A percentile compares a stretch with the other conserved stretches of the same genome.
These are phyloP conservation scores for Gillenia trifoliata DNA, from an alignment of 306 rosid species.

Conservation along the genomic window DNA sequence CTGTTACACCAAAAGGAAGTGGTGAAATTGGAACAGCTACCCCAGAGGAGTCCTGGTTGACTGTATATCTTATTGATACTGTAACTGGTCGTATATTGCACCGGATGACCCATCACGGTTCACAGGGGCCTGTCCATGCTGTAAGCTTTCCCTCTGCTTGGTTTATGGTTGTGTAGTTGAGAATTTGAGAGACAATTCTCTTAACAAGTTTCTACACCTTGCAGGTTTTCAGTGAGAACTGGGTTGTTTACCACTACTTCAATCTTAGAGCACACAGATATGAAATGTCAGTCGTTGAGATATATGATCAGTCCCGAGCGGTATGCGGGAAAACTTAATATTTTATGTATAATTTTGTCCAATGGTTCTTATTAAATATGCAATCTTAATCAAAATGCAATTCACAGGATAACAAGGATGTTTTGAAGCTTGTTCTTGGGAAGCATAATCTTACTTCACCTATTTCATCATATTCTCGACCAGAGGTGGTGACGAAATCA, in stretches of 20 bases:
- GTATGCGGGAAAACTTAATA: conserved; percentile 46
- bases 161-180: conserved; percentile 15
- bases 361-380: conserved; percentile 9
- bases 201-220: conserved; percentile 23
- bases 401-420: conserved; percentile 80
- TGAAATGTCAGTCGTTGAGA: conserved; percentile 95
- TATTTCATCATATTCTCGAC: conserved; percentile 79
- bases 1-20: conserved; percentile 81
- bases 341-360: conserved; percentile 8
- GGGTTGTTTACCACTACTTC: conserved; percentile 99
- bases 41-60: conserved; percentile 89
- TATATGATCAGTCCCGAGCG: conserved; percentile 94
- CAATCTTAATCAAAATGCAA: conserved; percentile 17
- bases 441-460: conserved; percentile 96
- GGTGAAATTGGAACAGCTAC: conserved; percentile 79
- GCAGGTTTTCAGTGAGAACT: conserved; percentile 95
- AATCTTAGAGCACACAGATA: conserved; percentile 97
- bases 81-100: conserved; percentile 90
- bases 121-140: conserved; percentile 94
- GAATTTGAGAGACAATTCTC: conserved; percentile 12
- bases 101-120: conserved; percentile 84
- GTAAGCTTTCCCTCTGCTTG: conserved; percentile 45
- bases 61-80: conserved; percentile 81
- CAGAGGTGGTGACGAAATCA: conserved; percentile 69
- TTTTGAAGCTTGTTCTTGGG: conserved; percentile 90